Conservation (phyloP, 495 filamentous ascomycete species). For the Penicillium dipodomyicola region DNA sequence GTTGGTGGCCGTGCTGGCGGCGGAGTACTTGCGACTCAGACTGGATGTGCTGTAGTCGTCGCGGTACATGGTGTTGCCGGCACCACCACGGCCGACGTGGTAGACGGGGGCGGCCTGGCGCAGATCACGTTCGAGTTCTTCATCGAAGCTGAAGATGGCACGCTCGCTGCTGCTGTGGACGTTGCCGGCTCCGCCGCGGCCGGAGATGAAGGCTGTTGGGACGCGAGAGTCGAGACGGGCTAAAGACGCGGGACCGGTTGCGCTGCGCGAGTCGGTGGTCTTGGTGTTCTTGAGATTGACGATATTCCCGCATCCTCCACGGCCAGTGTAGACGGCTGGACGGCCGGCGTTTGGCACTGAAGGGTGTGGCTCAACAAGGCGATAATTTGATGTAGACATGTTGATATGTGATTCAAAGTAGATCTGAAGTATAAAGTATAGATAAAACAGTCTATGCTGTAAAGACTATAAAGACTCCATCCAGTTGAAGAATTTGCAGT, state of each 20-base stretch:
- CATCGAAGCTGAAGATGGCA: slow-evolving; percentile 84
- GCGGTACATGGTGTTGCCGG: slow-evolving; percentile 68
- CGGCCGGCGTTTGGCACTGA: slow-evolving; percentile 61
- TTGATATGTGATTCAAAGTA: slow-evolving; percentile 16
- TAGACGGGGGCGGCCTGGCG: slow-evolving; percentile 64
- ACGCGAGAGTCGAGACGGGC: slow-evolving; percentile 42
- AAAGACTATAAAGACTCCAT: slow-evolving; percentile 28
- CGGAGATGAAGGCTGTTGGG: slow-evolving; percentile 62
- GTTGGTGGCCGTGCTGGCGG: slow-evolving; percentile 35
- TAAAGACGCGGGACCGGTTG: slow-evolving; percentile 55
- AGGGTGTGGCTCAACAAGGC: slow-evolving; percentile 78
- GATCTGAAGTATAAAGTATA: slow-evolving; percentile 8
- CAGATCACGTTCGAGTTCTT: slow-evolving; percentile 75
- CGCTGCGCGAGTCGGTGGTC: slow-evolving; percentile 50
- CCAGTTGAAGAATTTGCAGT: slow-evolving; percentile 5
- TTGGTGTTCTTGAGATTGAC: slow-evolving; percentile 65
- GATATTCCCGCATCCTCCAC: slow-evolving; percentile 83
- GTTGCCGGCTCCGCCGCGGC: slow-evolving; percentile 91
- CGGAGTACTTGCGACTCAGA: slow-evolving; percentile 43
- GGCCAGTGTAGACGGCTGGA: slow-evolving; percentile 67
- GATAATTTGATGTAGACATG: slow-evolving; percentile 50
- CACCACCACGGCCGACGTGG: slow-evolving; percentile 85
- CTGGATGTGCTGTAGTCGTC: slow-evolving; percentile 30
- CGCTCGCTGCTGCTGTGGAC: slow-evolving; percentile 64
- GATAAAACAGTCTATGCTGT: slow-evolving; percentile 17